A percentile compares a stretch with the other conserved stretches of the same genome.
Evolutionary conservation across 768 basidiomycete genomes (phyloP).

Genomic region (Clavulina sp.): DNA sequence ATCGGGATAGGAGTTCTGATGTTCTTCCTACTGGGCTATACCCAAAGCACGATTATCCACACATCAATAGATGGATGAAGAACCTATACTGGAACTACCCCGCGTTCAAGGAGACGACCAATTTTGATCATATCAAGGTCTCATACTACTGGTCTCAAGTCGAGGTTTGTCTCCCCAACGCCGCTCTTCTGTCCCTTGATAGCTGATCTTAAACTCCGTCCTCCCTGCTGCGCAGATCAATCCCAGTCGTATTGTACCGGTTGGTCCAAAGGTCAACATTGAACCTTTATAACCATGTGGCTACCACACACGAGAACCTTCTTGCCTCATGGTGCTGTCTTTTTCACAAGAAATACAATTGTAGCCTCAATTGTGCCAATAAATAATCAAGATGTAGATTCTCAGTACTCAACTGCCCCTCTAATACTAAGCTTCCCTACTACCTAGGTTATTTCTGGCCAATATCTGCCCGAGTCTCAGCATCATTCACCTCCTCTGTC

Average conservation of each 20-base stretch:
- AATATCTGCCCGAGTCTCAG: too few relatives aligned
- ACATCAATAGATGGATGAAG: conserved; percentile 71
- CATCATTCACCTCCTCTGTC: too few relatives aligned
- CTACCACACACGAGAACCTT: too few relatives aligned
- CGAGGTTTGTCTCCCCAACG: neutral
- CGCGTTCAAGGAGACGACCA: conserved; percentile 77
- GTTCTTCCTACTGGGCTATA: neutral
- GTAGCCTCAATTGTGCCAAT: too few relatives aligned
- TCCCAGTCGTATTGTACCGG: neutral
- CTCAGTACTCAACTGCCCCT: too few relatives aligned
- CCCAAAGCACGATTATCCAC: conserved; percentile 60
- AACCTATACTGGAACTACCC: conserved; percentile 81
- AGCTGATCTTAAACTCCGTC: neutral
- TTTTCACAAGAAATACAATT: too few relatives aligned
- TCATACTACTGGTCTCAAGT: conserved; percentile 31
- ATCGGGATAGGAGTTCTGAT: neutral
- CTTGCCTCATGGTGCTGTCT: too few relatives aligned
- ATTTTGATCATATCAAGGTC: conserved; percentile 79
- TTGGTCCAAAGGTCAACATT: conserved; percentile 2
- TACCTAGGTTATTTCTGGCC: too few relatives aligned
- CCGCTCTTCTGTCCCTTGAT: too few relatives aligned
- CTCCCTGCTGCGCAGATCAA: neutral
- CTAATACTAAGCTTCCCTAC: too few relatives aligned
- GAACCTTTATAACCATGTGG: conserved; percentile 1
- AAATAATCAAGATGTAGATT: too few relatives aligned